Evolutionary conservation across 441 rosid species (phyloP).

Genomic region (Manihot esculenta): DNA sequence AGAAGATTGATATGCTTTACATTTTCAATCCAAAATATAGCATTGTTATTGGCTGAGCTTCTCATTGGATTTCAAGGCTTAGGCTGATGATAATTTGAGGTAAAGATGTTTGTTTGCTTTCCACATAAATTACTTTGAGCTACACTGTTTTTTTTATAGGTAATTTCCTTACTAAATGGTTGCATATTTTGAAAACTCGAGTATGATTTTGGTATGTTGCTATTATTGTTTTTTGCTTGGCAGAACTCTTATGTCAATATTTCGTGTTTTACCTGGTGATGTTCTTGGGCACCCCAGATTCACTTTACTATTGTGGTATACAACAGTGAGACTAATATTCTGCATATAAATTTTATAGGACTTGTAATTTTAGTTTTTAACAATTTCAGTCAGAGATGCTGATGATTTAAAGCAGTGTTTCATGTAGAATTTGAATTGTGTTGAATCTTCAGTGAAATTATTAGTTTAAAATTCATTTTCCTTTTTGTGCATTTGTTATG

Average conservation of each 20-base stretch:
- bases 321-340: not conserved
- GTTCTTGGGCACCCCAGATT: not conserved
- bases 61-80: conserved; percentile 1
- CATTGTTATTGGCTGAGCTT: conserved; percentile 10
- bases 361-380: not conserved
- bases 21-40: not conserved
- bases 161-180: no score
- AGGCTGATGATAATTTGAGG: conserved; percentile 11
- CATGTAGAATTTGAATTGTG: not conserved
- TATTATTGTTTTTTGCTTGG: not conserved
- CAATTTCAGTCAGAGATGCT: conserved; percentile 3
- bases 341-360: not conserved
- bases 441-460: not conserved
- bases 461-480: not conserved
- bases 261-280: not conserved
- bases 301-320: not conserved
- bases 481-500: conserved; percentile 7
- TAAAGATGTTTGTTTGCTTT: not conserved
- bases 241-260: not conserved
- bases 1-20: conserved; percentile 12
- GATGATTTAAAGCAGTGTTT: not conserved
- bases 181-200: no score
- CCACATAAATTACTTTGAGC: no score
- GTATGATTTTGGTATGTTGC: not conserved
- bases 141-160: no score